These are phyloP conservation scores for Kurtzmaniella quercitrusa DNA, from an alignment of 1,139 yeast genomes.

Conservation along the genomic window DNA sequence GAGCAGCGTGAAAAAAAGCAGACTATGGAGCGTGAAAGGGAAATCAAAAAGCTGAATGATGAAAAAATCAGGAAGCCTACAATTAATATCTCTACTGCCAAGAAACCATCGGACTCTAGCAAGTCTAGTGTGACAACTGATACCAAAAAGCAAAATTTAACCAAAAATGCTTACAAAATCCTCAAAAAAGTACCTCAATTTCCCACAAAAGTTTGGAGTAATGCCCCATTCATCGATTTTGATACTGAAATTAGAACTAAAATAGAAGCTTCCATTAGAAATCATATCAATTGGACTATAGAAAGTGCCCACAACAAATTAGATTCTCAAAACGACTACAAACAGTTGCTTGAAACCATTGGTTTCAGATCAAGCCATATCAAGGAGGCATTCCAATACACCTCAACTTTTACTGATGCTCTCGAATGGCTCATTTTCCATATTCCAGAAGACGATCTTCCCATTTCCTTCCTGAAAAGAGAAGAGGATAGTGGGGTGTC, in stretches of 20 bases:
- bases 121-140: neutral
- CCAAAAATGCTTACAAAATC: constrained; percentile 5
- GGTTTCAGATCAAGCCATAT: constrained; percentile 74
- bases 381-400: constrained; percentile 64
- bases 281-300: constrained; percentile 52
- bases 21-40: constrained; percentile 40
- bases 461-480: constrained; percentile 46
- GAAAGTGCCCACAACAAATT: constrained; percentile 12
- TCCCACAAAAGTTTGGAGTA: constrained; percentile 63
- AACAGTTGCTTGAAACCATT: constrained; percentile 22
- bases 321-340: constrained; percentile 22
- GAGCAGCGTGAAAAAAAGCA: constrained; percentile 47
- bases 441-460: constrained; percentile 91
- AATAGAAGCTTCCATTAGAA: constrained; percentile 51
- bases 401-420: constrained; percentile 49
- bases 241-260: constrained; percentile 45
- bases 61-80: constrained; percentile 40
- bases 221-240: constrained; percentile 52
- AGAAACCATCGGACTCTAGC: neutral
- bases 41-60: constrained; percentile 31
- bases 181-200: constrained; percentile 24
- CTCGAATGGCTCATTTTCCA: constrained; percentile 84
- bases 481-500: constrained; percentile 45
- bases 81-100: constrained; percentile 26
- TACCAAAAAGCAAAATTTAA: neutral